Conservation (phyloP, 441 rosid genomes). For the Dalechampia spathulata region DNA sequence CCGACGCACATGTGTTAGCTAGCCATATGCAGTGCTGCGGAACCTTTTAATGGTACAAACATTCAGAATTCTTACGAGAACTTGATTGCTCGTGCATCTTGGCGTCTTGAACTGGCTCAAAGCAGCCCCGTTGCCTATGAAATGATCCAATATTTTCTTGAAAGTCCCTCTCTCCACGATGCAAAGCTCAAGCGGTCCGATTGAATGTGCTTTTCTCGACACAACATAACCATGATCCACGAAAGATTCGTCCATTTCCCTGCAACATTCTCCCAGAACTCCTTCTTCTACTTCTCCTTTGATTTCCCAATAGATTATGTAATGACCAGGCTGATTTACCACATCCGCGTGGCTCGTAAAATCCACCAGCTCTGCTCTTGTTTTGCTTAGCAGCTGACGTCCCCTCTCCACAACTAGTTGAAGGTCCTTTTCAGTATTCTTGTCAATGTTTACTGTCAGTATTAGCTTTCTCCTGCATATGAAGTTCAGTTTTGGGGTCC, state of each 20-base stretch:
- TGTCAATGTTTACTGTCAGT: constrained; percentile 75
- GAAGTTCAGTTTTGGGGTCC: constrained; percentile 78
- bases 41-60: constrained; percentile 50
- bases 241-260: constrained; percentile 64
- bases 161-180: constrained; percentile 66
- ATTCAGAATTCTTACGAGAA: constrained; percentile 50
- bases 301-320: constrained; percentile 86
- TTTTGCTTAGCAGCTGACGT: constrained; percentile 36
- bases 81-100: constrained; percentile 63
- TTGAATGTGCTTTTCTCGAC: constrained; percentile 58
- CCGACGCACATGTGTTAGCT: background rate
- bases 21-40: constrained; percentile 50
- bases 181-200: constrained; percentile 76
- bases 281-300: constrained; percentile 61
- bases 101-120: constrained; percentile 90
- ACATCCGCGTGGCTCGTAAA: constrained; percentile 77
- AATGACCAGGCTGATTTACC: constrained; percentile 58
- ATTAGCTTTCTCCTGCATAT: constrained; percentile 76
- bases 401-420: constrained; percentile 66
- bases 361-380: constrained; percentile 60
- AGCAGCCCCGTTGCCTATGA: constrained; percentile 60
- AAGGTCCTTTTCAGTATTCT: constrained; percentile 84
- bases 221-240: constrained; percentile 77
- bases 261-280: constrained; percentile 57
- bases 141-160: constrained; percentile 59